Conservation (phyloP, 306 rosid species). For the Casuarina cunninghamiana region DNA sequence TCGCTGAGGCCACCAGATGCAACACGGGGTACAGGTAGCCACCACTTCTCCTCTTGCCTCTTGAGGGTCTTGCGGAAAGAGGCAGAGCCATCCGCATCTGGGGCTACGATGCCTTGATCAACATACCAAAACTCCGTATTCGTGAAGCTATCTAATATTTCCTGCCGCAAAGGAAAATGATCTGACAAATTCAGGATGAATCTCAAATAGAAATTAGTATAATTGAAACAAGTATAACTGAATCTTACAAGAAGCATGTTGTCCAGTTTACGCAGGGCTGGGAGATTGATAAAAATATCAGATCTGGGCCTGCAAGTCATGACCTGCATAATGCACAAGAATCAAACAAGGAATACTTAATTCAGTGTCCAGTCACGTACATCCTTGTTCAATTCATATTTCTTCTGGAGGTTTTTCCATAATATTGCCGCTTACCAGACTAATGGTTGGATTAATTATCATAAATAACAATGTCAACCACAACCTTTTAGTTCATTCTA, state of each 20-base stretch:
- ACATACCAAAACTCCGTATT: slow-evolving; percentile 88
- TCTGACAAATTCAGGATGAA: slow-evolving; percentile 11
- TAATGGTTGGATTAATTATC: not conserved
- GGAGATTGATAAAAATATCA: slow-evolving; percentile 55
- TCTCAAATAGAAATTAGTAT: not conserved
- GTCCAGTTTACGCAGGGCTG: slow-evolving; percentile 53
- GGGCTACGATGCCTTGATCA: slow-evolving; percentile 83
- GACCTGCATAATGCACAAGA: slow-evolving; percentile 38
- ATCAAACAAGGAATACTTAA: slow-evolving; percentile 1
- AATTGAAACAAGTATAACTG: not conserved
- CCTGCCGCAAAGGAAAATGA: slow-evolving; percentile 41
- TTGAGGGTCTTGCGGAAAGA: slow-evolving; percentile 75
- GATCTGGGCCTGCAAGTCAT: slow-evolving; percentile 64
- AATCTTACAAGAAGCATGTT: slow-evolving; percentile 55
- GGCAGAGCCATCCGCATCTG: slow-evolving; percentile 71
- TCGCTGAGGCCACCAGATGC: slow-evolving; percentile 74
- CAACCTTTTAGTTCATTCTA: not conserved
- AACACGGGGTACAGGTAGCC: slow-evolving; percentile 95
- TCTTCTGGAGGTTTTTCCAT: not conserved
- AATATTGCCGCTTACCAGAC: not conserved
- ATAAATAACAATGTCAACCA: not conserved
- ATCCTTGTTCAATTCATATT: not conserved
- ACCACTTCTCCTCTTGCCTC: slow-evolving; percentile 97
- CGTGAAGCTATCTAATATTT: slow-evolving; percentile 67
- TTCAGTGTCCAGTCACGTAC: not conserved